A percentile compares a stretch with the other conserved stretches of the same genome.
These are phyloP conservation scores for Myxozyma mucilagina DNA, from an alignment of 805 yeast genomes.

Conservation along the genomic window DNA sequence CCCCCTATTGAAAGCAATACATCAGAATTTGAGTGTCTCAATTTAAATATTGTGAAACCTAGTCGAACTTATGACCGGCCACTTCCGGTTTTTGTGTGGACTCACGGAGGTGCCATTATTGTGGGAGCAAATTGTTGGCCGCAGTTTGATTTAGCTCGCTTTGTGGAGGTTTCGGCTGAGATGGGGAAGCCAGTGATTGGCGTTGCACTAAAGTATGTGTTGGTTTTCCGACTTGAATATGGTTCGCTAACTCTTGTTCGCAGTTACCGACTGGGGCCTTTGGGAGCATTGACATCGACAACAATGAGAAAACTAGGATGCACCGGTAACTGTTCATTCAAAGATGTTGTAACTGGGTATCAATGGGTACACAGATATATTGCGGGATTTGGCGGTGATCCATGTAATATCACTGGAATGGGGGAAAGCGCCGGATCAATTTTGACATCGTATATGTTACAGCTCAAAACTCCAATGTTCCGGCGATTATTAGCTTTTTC, in stretches of 20 bases:
- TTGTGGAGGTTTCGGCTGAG: constrained; percentile 21
- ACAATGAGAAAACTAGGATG: constrained; percentile 36
- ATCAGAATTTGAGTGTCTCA: constrained; percentile 9
- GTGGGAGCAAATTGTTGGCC: constrained; percentile 31
- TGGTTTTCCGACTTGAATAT: not conserved
- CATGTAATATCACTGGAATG: constrained; percentile 44
- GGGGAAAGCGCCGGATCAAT: constrained; percentile 47
- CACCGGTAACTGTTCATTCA: constrained; percentile 45
- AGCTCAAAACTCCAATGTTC: constrained; percentile 1
- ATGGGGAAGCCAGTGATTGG: constrained; percentile 41
- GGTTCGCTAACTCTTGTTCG: not conserved
- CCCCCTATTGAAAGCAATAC: not conserved
- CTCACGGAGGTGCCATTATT: constrained; percentile 49
- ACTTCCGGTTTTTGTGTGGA: constrained; percentile 34
- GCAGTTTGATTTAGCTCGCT: constrained; percentile 17
- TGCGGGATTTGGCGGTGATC: constrained; percentile 47
- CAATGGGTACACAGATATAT: constrained; percentile 48
- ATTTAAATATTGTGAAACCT: constrained; percentile 2
- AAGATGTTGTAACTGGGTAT: constrained; percentile 41
- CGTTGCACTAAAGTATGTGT: constrained; percentile 41
- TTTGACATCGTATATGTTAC: not conserved
- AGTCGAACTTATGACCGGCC: not conserved
- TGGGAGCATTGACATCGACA: constrained; percentile 46
- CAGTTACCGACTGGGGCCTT: constrained; percentile 43
- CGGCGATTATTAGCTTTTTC: constrained; percentile 1